These are phyloP conservation scores for Aristolochia californica DNA, from an alignment of 164 flowering plant genomes.

Conservation along the genomic window DNA sequence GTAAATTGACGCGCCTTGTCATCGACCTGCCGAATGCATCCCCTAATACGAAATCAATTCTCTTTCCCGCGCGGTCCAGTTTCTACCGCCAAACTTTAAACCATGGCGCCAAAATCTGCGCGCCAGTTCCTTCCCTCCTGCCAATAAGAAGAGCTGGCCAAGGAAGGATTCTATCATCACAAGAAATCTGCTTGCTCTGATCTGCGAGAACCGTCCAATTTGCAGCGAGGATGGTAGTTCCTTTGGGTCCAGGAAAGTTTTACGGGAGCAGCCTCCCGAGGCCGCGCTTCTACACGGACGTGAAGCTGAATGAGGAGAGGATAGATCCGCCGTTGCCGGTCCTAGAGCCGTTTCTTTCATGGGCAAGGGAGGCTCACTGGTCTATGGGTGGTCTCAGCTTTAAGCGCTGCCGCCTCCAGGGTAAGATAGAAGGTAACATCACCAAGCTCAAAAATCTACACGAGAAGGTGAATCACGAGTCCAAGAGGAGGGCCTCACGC, in stretches of 20 bases:
- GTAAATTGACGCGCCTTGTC: no score
- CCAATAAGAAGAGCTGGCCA: no score
- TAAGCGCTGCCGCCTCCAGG: conserved; percentile 63
- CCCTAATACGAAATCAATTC: no score
- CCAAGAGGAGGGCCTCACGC: no score
- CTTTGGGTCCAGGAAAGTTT: conserved; percentile 72
- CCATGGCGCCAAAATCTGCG: no score
- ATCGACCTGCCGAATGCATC: no score
- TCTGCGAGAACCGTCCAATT: no score
- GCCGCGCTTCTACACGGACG: conserved; percentile 62
- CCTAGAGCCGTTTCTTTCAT: conserved; percentile 52
- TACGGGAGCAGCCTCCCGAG: conserved; percentile 86
- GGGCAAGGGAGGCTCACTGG: conserved; percentile 96
- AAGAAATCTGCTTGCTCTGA: no score
- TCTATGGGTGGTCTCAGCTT: conserved; percentile 87
- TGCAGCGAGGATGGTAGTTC: conserved; percentile 35
- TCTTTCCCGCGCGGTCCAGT: no score
- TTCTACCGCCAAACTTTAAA: no score
- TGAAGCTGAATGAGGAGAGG: conserved; percentile 37
- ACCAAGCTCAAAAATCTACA: conserved; percentile 33
- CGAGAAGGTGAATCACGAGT: conserved; percentile 20
- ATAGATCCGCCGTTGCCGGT: conserved; percentile 67
- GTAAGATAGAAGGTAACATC: conserved; percentile 74
- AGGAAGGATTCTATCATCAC: no score
- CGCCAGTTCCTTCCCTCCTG: no score